Evolutionary conservation across 306 rosid species (phyloP).

Genomic region (Rosa chinensis): DNA sequence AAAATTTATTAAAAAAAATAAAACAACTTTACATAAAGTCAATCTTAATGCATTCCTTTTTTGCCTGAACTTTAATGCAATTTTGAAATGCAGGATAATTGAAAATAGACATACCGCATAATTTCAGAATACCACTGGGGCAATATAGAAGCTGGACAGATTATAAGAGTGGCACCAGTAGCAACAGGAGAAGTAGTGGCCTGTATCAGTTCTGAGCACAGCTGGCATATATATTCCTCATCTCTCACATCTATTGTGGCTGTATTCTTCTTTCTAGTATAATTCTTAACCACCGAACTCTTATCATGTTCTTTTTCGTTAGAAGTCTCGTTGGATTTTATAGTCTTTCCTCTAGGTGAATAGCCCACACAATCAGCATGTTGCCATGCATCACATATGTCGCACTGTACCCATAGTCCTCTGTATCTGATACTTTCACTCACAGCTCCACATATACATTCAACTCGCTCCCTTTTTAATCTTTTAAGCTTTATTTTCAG

Average conservation of each 20-base stretch:
- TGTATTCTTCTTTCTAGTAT: slow-evolving; percentile 45
- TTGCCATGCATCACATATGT: slow-evolving; percentile 97
- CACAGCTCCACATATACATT: slow-evolving; percentile 89
- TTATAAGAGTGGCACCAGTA: slow-evolving; percentile 92
- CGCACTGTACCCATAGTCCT: slow-evolving; percentile 98
- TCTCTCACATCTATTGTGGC: slow-evolving; percentile 58
- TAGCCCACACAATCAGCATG: slow-evolving; percentile 95
- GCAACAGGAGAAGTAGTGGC: slow-evolving; percentile 79
- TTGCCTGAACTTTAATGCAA: slow-evolving; percentile 3
- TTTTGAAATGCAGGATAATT: slow-evolving; percentile 1
- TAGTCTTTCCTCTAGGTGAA: slow-evolving; percentile 59
- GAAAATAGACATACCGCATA: slow-evolving; percentile 50
- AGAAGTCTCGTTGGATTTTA: slow-evolving; percentile 41
- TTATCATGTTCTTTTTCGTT: slow-evolving; percentile 38
- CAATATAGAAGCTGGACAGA: slow-evolving; percentile 91
- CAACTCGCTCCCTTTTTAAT: slow-evolving; percentile 81
- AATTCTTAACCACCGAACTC: slow-evolving; percentile 14
- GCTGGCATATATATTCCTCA: slow-evolving; percentile 71
- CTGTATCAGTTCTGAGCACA: slow-evolving; percentile 78
- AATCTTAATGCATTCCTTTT: neutral
- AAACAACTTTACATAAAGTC: neutral
- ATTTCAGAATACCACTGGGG: slow-evolving; percentile 94
- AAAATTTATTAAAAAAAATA: neutral
- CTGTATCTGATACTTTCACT: slow-evolving; percentile 66
- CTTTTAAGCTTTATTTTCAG: slow-evolving; percentile 53